These are phyloP conservation scores for Phytopythium vexans DNA, from an alignment of 352 stramenopile species.

Conservation along the genomic window DNA sequence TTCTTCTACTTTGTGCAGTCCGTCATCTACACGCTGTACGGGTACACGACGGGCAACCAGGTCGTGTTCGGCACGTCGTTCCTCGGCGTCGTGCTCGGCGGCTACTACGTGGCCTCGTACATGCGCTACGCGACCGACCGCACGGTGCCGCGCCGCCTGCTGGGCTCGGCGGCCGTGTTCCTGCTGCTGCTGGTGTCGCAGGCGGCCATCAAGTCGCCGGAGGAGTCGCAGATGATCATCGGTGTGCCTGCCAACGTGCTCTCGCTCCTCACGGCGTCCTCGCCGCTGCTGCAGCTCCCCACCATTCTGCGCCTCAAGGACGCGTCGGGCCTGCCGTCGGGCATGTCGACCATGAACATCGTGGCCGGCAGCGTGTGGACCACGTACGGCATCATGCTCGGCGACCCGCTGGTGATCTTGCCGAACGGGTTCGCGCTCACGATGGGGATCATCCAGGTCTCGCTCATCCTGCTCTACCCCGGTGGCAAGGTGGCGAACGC, in stretches of 20 bases:
- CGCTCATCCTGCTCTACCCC: conserved; percentile 54
- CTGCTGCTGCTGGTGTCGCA: conserved; percentile 52
- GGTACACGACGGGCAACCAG: conserved; percentile 51
- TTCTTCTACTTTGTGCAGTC: conserved; percentile 85
- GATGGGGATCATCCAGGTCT: conserved; percentile 74
- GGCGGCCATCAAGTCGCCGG: conserved; percentile 30
- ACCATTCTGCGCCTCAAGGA: conserved; percentile 60
- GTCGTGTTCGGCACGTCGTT: conserved; percentile 58
- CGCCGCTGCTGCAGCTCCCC: conserved; percentile 66
- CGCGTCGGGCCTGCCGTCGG: conserved; percentile 63
- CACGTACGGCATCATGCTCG: conserved; percentile 64
- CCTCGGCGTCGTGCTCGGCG: conserved; percentile 50
- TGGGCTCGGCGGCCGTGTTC: conserved; percentile 42
- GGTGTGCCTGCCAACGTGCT: conserved; percentile 73
- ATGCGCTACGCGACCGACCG: conserved; percentile 53
- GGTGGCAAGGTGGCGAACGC: conserved; percentile 25
- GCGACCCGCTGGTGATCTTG: conserved; percentile 58
- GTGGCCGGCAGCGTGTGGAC: conserved; percentile 64
- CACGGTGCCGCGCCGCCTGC: conserved; percentile 34
- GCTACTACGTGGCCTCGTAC: conserved; percentile 71
- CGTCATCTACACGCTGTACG: conserved; percentile 82
- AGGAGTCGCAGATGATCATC: conserved; percentile 61
- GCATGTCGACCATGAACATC: conserved; percentile 82
- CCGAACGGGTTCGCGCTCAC: conserved; percentile 67
- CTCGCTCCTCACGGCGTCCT: conserved; percentile 64